Base-by-base conservation (phyloP, 306 rosid genomes). In the Begonia peltatifolia region DNA sequence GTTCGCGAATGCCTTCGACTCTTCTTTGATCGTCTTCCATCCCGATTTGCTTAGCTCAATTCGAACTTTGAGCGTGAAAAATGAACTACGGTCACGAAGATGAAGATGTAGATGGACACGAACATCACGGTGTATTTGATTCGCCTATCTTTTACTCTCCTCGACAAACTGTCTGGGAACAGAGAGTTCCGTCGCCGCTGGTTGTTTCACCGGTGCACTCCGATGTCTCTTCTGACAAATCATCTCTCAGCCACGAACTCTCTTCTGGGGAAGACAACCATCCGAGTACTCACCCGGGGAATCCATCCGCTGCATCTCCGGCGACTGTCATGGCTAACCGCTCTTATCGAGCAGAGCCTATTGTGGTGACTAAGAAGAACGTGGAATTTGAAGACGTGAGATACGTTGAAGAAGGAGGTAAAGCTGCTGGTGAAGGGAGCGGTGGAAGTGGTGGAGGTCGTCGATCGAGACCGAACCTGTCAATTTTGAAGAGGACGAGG, bases 361-460 rank as follows among this genome's bases (percentile, higher is more conserved):
- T 63, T 49, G 82, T 71, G 46, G 65, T 81, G n/a, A 76, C 84
- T 12, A 72, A 57, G 70, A 67, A 73, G 17, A 82, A 53, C 43
- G 44, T 68, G 54, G 79, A 67, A 17, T 74, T 42, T 1, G 60
- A 38, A 18, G 79, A 65, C 8, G 44, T 30, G 36, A 30, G 64
- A 35, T 36, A 60, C 6, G 64, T 60, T 11, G 57, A 60, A 51
- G 50, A 60, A 25, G 36, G 36, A 30, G 49, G 50, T 22, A 50
- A 18, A 17, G 56, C 20, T 50, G 67, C 42, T 14, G 14, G 64
- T 35, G 50, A 50, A 23, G 49, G 52, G 47, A 14, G n/a, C n/a
- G n/a, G n/a, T n/a, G n/a, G n/a, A n/a, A n/a, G n/a, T n/a, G n/a
- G 56, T 10, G 70, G 72, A 55, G 56, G 41, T 41, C 64, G 57